phyloP scores from a whole-genome alignment of 768 basidiomycete genomes.

The Clathrus columnatus region DNA sequence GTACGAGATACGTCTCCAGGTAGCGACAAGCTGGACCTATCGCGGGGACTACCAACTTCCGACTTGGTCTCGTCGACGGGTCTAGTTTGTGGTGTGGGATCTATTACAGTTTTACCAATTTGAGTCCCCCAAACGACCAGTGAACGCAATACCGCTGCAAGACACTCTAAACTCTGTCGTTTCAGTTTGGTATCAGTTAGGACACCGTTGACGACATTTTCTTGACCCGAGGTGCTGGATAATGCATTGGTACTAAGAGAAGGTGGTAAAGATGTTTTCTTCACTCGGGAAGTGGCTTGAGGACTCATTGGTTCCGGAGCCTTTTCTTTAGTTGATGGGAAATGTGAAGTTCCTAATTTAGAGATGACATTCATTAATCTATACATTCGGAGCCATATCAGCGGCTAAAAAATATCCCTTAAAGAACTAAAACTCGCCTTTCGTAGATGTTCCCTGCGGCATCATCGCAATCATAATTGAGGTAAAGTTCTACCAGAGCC shows the following conservation, averaged over 20 bases:
- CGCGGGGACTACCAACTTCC: constrained; percentile 40
- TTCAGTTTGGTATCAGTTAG: constrained; percentile 78
- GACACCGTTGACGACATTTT: constrained; percentile 51
- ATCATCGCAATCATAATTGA: constrained; percentile 98
- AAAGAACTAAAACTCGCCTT: constrained; percentile 44
- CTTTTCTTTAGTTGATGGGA: constrained; percentile 40
- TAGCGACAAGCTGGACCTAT: constrained; percentile 37
- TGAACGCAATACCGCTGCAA: constrained; percentile 80
- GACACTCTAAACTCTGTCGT: constrained; percentile 89
- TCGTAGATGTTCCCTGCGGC: constrained; percentile 97
- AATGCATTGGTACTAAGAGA: constrained; percentile 60
- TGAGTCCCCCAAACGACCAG: constrained; percentile 85
- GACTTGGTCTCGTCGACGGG: constrained; percentile 53
- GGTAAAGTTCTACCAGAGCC: constrained; percentile 93
- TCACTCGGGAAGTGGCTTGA: constrained; percentile 40
- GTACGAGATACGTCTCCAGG: constrained; percentile 54
- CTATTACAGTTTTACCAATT: constrained; percentile 28
- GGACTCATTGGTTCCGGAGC: constrained; percentile 53
- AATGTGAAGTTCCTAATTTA: constrained; percentile 65
- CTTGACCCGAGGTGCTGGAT: constrained; percentile 55
- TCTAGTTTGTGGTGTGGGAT: constrained; percentile 16
- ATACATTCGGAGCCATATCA: constrained; percentile 2
- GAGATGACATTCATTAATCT: constrained; percentile 95
- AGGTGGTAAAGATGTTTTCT: constrained; percentile 39
- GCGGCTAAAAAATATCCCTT: background rate